Evolutionary conservation across 2,329 filamentous ascomycete genomes (phyloP), one percentile per base, ranked within the genome.

Genomic region (Sordariomycetes sp.): DNA sequence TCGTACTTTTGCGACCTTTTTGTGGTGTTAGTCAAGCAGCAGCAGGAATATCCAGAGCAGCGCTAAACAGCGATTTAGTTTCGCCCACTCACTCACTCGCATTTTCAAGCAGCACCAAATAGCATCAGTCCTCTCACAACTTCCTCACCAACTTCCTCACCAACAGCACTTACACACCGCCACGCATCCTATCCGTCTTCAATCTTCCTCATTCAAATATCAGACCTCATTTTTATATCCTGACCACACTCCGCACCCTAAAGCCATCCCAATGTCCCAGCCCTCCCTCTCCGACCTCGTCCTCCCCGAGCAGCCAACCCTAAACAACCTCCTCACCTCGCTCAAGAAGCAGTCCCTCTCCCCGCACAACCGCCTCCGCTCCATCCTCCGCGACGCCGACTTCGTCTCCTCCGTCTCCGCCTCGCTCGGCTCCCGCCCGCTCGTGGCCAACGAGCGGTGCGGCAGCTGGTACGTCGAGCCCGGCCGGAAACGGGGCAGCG

Each of bases 401-500:
- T 97, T 97, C 69, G 89, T 94, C 24, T 70, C 74, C 25, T 68
- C 75, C 8, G 85, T 90, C 0, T 79, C 82, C 1, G 68, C 70
- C 1, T 76, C 78, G 0, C 83, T 78, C 59, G 64, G 59, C 24
- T 51, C 66, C 3, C 75, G 93, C 1, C 90, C 91, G 0, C 76
- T 97, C 1, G 77, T 97, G 16, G 91, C 93, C 34, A 99, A 99
- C 68, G 92, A 97, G 75, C 82, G 94, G 60, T 97, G 94, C 70
- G 94, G 94, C 0, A 93, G 89, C 71, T 99, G 94, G 94, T 97
- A 97, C 70, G 88, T 97, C 28, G 73, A 77, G 37, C 86, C 86
- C 0, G 70, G 70, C 8, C 66, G 67, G 28, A 94, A 93, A 71
- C 73, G 69, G 1, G 88, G 82, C 35, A 91, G 88, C 63, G 89